Percentiles rank a stretch among this genome's conserved stretches.
Evolutionary conservation across 208 protist genomes (phyloP).

Genomic region (Leishmania amazonensis): DNA sequence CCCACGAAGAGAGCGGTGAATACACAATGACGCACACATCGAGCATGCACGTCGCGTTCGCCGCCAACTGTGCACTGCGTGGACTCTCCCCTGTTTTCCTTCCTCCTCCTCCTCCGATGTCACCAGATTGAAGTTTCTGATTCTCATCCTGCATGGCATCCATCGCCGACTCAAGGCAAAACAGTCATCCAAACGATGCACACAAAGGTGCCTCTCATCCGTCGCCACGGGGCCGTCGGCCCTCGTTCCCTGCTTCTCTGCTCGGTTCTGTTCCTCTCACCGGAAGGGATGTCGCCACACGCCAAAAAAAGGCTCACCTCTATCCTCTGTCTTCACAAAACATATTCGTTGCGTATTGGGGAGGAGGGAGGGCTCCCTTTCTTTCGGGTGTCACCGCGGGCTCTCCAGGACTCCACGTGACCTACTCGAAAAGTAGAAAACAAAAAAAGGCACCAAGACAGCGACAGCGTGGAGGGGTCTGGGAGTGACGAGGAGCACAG

Average conservation of each 20-base stretch:
- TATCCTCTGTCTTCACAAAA: background rate
- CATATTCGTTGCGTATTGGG: background rate
- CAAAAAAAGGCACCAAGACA: background rate
- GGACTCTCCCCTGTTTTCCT: background rate
- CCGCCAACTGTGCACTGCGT: background rate
- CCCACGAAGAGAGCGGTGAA: background rate
- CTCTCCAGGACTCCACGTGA: background rate
- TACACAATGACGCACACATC: background rate
- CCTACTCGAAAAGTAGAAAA: background rate
- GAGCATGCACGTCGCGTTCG: background rate
- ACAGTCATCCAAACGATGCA: background rate
- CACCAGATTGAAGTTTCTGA: background rate
- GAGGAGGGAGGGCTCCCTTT: background rate
- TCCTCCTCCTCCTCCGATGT: background rate
- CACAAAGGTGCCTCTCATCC: background rate
- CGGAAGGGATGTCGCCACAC: background rate
- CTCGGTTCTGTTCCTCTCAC: background rate
- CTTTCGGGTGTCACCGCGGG: background rate
- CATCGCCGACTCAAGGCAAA: background rate
- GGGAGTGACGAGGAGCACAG: background rate
- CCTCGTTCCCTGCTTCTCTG: background rate
- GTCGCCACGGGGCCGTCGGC: background rate
- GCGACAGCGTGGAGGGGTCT: background rate
- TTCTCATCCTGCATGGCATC: too few species aligned
- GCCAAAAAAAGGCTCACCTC: background rate